These are phyloP conservation scores for Globisporangium paroecandrum DNA, from an alignment of 352 stramenopile species.

Conservation along the genomic window DNA sequence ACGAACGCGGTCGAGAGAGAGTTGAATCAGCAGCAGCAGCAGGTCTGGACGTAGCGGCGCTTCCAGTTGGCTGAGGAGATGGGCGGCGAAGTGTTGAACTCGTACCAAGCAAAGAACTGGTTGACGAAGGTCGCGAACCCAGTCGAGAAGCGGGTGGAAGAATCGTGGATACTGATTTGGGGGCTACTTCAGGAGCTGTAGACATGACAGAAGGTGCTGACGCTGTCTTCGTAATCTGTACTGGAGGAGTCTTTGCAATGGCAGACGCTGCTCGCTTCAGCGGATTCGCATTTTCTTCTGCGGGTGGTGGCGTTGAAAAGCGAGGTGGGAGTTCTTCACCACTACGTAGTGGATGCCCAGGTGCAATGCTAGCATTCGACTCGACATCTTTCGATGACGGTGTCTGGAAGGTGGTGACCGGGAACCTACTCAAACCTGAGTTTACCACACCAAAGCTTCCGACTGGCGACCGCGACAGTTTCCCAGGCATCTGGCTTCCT, in stretches of 20 bases:
- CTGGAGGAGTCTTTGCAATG: slow-evolving; percentile 29
- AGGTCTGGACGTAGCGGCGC: not conserved
- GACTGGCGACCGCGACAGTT: slow-evolving; percentile 15
- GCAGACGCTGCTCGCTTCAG: slow-evolving; percentile 30
- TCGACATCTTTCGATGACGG: not conserved
- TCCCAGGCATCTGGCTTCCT: slow-evolving; percentile 1
- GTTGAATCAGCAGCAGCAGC: not conserved
- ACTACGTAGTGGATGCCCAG: not conserved
- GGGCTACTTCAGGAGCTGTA: not conserved
- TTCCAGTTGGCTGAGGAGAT: not conserved
- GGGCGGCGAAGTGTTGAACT: slow-evolving; percentile 14
- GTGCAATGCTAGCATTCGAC: not conserved
- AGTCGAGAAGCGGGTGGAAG: slow-evolving; percentile 15
- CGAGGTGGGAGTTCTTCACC: not conserved
- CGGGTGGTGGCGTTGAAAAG: slow-evolving; percentile 12
- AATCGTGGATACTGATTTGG: not conserved
- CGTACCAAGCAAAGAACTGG: slow-evolving; percentile 2
- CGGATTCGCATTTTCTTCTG: slow-evolving; percentile 20
- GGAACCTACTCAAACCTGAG: slow-evolving; percentile 7
- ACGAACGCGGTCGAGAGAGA: slow-evolving; percentile 3
- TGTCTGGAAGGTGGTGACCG: slow-evolving; percentile 5
- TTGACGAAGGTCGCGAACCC: slow-evolving; percentile 8
- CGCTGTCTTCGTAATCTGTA: slow-evolving; percentile 10
- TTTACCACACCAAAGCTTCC: slow-evolving; percentile 6
- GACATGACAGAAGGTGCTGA: slow-evolving; percentile 1